Percentiles rank a stretch among this genome's conserved stretches.
Conservation (phyloP, 768 basidiomycete species). For the Mrakia hoshinonis region DNA sequence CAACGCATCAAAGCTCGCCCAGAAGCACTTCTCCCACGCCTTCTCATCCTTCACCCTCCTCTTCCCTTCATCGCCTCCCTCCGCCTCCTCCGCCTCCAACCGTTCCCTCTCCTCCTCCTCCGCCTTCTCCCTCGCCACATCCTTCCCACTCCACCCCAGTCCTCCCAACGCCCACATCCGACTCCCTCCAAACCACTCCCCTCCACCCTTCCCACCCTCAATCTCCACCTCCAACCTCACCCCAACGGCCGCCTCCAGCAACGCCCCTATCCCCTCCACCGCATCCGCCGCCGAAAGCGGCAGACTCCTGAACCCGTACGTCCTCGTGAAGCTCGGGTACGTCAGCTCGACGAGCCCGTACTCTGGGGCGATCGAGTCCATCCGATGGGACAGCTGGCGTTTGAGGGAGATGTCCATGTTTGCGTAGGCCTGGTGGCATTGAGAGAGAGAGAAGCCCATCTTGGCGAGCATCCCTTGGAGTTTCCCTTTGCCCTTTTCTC, state of each 20-base stretch:
- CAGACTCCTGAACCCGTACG: slow-evolving; percentile 78
- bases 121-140: slow-evolving; percentile 44
- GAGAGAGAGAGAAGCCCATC: slow-evolving; percentile 94
- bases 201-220: slow-evolving; percentile 81
- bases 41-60: slow-evolving; percentile 48
- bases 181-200: slow-evolving; percentile 91
- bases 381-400: slow-evolving; percentile 62
- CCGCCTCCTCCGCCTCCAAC: slow-evolving; percentile 32
- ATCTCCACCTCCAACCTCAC: slow-evolving; percentile 82
- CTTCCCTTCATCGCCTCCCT: slow-evolving; percentile 31
- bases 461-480: slow-evolving; percentile 88
- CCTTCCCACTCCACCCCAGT: slow-evolving; percentile 38
- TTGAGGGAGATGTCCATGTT: slow-evolving; percentile 98
- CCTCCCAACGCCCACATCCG: slow-evolving; percentile 60
- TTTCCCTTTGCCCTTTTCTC: slow-evolving; percentile 79
- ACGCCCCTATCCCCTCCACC: slow-evolving; percentile 75
- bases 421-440: slow-evolving; percentile 84
- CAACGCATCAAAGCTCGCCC: slow-evolving; percentile 87
- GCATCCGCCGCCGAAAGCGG: slow-evolving; percentile 87
- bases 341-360: slow-evolving; percentile 88
- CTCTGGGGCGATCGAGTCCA: slow-evolving; percentile 83
- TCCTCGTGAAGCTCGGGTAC: slow-evolving; percentile 87
- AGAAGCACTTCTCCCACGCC: slow-evolving; percentile 90
- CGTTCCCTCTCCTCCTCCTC: slow-evolving; percentile 30
- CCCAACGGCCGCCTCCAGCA: slow-evolving; percentile 84